Percentiles rank a stretch among this genome's conserved stretches.
Conservation (phyloP, 1,284 basidiomycete species). For the Leccinum pachyderme region DNA sequence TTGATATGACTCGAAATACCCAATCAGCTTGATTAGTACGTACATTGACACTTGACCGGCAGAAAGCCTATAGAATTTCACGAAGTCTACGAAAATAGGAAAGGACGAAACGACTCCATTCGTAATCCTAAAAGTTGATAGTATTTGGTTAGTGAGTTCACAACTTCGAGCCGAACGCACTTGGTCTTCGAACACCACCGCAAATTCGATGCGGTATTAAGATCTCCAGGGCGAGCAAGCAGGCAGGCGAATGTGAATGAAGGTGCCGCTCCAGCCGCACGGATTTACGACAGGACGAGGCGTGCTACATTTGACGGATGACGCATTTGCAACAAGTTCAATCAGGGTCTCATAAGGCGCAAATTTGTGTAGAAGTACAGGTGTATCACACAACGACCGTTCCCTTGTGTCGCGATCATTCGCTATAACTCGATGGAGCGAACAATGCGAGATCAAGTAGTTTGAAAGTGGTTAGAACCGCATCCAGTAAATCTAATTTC, state of each 20-base stretch:
- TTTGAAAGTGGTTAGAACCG: slow-evolving; percentile 10
- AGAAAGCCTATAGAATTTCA: background rate
- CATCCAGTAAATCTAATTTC: background rate
- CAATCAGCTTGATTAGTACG: slow-evolving; percentile 15
- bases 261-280: background rate
- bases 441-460: slow-evolving; percentile 27
- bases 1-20: slow-evolving; percentile 15
- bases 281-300: slow-evolving; percentile 4
- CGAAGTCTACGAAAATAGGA: background rate
- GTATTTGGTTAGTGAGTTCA: slow-evolving; percentile 1
- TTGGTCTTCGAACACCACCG: background rate
- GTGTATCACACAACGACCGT: slow-evolving; percentile 6
- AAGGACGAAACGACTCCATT: slow-evolving; percentile 2
- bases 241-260: background rate
- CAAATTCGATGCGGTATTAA: slow-evolving; percentile 2
- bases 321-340: background rate
- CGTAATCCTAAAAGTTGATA: slow-evolving; percentile 8
- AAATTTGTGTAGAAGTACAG: slow-evolving; percentile 14
- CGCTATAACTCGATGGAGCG: slow-evolving; percentile 22
- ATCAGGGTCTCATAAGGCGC: background rate
- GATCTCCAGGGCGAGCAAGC: background rate
- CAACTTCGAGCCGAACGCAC: slow-evolving; percentile 2
- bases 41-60: background rate
- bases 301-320: background rate
- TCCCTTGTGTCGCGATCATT: background rate